Conservation (phyloP, 345 rosid genomes). For the Mangifera indica region DNA sequence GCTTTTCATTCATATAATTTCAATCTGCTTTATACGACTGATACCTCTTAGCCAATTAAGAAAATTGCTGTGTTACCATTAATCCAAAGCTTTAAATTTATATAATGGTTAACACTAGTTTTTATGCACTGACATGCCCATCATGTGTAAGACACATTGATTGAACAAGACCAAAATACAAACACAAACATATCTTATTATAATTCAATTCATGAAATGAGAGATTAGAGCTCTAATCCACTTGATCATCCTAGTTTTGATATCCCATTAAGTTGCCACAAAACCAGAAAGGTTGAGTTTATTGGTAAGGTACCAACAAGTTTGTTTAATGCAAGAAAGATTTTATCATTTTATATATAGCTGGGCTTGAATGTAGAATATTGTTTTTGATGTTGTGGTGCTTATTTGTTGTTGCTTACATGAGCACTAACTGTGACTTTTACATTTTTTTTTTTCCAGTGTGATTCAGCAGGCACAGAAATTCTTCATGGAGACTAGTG, state of each 20-base stretch:
- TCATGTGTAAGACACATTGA: background rate
- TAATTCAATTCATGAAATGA: background rate
- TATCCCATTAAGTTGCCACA: background rate
- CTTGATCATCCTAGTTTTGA: background rate
- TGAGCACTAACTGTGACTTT: conserved; percentile 28
- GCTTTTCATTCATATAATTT: background rate
- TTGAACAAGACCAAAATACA: background rate
- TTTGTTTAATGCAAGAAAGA: no score
- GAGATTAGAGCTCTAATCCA: background rate
- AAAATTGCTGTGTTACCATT: background rate
- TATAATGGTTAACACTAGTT: background rate
- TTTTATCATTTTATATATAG: background rate
- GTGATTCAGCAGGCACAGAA: conserved; percentile 68
- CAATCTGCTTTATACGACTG: background rate
- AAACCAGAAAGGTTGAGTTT: background rate
- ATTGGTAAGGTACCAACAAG: background rate
- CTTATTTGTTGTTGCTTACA: conserved; percentile 8
- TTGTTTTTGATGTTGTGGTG: conserved; percentile 9
- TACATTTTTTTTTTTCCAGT: conserved; percentile 43
- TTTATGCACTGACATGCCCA: background rate
- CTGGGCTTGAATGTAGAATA: conserved; percentile 6
- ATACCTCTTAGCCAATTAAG: conserved; percentile 1
- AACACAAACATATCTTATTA: background rate
- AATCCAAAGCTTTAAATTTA: background rate
- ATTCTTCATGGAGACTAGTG: conserved; percentile 53